A percentile compares a stretch with the other conserved stretches of the same genome.
phyloP scores from a whole-genome alignment of 805 yeast species.

The Wickerhamomyces subpelliculosus region DNA sequence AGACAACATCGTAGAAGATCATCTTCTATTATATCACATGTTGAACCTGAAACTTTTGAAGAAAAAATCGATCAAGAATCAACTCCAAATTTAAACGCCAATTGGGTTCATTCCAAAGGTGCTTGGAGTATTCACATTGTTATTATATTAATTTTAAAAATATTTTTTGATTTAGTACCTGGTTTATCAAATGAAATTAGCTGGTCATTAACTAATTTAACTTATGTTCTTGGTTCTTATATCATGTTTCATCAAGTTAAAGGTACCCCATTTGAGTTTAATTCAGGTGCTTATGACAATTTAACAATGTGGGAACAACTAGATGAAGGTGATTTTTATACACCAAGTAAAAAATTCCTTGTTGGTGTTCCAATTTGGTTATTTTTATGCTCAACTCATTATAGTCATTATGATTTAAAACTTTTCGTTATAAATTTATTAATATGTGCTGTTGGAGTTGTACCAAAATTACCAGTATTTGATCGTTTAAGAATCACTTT shows the following conservation, averaged over 20 bases:
- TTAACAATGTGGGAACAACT: conserved; percentile 98
- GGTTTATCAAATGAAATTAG: conserved; percentile 76
- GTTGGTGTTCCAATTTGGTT: conserved; percentile 88
- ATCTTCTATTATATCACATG: conserved; percentile 83
- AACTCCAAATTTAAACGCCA: conserved; percentile 86
- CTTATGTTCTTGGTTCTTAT: conserved; percentile 87
- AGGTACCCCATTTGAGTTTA: conserved; percentile 96
- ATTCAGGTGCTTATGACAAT: conserved; percentile 92
- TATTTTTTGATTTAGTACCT: conserved; percentile 74
- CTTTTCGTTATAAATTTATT: conserved; percentile 67
- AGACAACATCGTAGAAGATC: conserved; percentile 57
- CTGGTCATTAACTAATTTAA: conserved; percentile 90
- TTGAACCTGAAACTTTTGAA: conserved; percentile 88
- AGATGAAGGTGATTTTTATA: conserved; percentile 92
- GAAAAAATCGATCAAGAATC: conserved; percentile 88
- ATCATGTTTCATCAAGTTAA: conserved; percentile 95
- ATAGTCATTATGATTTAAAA: conserved; percentile 75
- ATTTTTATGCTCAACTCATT: conserved; percentile 84
- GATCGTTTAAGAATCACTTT: conserved; percentile 63
- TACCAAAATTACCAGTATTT: conserved; percentile 83
- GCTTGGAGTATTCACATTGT: conserved; percentile 95
- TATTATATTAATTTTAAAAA: conserved; percentile 64
- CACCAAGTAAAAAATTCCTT: conserved; percentile 91
- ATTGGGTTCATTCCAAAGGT: conserved; percentile 94
- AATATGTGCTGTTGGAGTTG: conserved; percentile 78